Conservation (phyloP, 2,329 filamentous ascomycete genomes). For the Phialocephala sp. region DNA sequence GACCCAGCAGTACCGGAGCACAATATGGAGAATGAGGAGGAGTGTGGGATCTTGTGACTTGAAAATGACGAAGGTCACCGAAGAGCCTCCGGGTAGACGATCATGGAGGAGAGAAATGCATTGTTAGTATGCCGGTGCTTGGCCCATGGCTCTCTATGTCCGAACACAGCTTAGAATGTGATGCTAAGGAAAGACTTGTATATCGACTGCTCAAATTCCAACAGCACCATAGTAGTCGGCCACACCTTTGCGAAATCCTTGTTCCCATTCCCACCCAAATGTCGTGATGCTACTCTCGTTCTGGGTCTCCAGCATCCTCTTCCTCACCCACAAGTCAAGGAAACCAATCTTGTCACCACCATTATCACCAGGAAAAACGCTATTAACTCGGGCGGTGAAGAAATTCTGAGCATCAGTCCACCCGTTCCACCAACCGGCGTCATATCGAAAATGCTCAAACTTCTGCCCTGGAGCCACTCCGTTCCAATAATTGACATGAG, state of each 20-base stretch:
- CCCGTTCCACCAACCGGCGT: background rate
- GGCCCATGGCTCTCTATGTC: background rate
- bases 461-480: background rate
- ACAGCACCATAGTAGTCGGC: constrained; percentile 1
- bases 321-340: constrained; percentile 5
- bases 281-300: background rate
- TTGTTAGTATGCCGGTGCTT: background rate
- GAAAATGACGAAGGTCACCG: background rate
- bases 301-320: constrained; percentile 6
- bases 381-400: background rate
- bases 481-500: constrained; percentile 3
- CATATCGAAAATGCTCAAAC: constrained; percentile 7
- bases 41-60: constrained; percentile 1
- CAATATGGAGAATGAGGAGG: no score
- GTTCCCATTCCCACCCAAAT: constrained; percentile 12
- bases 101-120: background rate
- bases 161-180: background rate
- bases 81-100: constrained; percentile 1
- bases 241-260: constrained; percentile 4
- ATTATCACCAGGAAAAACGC: background rate
- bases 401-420: constrained; percentile 6
- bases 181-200: background rate
- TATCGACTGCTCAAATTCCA: background rate
- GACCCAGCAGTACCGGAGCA: background rate
- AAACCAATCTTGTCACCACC: constrained; percentile 13